Evolutionary conservation across 1,284 basidiomycete genomes (phyloP).

Genomic region (Sutorius eximius): DNA sequence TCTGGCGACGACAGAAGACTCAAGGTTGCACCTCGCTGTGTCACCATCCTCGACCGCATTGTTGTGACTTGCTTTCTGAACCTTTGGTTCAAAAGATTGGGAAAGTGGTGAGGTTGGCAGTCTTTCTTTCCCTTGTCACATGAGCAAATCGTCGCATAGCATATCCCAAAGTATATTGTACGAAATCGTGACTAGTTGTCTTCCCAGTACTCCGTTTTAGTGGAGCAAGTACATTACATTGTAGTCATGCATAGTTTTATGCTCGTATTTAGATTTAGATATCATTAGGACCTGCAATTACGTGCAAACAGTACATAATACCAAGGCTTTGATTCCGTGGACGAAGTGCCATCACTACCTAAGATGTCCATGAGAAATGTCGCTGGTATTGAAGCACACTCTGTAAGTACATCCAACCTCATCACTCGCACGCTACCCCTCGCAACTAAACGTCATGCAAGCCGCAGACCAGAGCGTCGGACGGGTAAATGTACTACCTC

Average conservation of each 20-base stretch:
- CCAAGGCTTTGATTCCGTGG: neutral
- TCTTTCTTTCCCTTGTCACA: neutral
- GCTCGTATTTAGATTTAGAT: slow-evolving; percentile 16
- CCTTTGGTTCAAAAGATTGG: slow-evolving; percentile 48
- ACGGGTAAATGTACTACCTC: neutral
- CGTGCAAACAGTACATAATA: slow-evolving; percentile 6
- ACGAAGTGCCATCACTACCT: too few relatives aligned
- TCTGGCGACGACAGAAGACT: slow-evolving; percentile 41
- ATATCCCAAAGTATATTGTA: slow-evolving; percentile 18
- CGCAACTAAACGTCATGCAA: neutral
- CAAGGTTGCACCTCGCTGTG: slow-evolving; percentile 41
- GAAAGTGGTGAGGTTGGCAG: slow-evolving; percentile 38
- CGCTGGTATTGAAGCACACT: neutral
- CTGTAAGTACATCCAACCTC: neutral
- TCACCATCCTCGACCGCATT: slow-evolving; percentile 49
- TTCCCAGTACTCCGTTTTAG: neutral
- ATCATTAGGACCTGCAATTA: neutral
- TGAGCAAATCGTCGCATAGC: neutral
- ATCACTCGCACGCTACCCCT: neutral
- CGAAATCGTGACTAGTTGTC: slow-evolving; percentile 8
- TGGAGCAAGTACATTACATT: slow-evolving; percentile 10
- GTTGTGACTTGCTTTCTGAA: slow-evolving; percentile 58
- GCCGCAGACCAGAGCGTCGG: neutral
- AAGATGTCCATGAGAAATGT: neutral
- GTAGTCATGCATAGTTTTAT: slow-evolving; percentile 26